Evolutionary conservation across 1,139 yeast species (phyloP).

Genomic region (Nakaseomyces delphensis): DNA sequence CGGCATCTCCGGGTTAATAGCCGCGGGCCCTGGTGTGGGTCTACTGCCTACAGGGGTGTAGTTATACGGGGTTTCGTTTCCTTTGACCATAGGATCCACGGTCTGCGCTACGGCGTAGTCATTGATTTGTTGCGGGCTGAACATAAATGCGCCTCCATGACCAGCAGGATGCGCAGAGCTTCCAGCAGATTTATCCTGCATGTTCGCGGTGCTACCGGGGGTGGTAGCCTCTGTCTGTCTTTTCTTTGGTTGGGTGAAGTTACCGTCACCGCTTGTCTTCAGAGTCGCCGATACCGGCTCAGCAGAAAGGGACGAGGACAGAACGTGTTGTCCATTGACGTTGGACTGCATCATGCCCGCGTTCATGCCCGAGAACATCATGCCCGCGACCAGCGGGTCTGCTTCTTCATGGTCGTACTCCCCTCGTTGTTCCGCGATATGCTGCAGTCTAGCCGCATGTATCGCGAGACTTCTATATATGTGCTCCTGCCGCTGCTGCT

Average conservation of each 20-base stretch:
- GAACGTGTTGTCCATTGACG: no score
- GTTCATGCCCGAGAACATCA: slow-evolving; percentile 9
- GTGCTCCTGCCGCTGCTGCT: slow-evolving; percentile 57
- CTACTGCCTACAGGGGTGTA: background rate
- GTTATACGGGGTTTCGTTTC: background rate
- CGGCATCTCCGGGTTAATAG: no score
- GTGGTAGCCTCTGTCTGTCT: slow-evolving; percentile 11
- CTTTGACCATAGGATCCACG: background rate
- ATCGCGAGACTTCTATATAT: slow-evolving; percentile 40
- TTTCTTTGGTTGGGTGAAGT: slow-evolving; percentile 13
- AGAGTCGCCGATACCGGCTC: no score
- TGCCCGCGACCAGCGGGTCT: slow-evolving; percentile 18
- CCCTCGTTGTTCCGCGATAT: slow-evolving; percentile 26
- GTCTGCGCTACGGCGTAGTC: background rate
- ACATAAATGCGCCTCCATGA: slow-evolving; percentile 9
- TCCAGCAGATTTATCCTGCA: no score
- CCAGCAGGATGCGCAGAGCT: background rate
- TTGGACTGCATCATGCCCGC: background rate
- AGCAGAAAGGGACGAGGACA: no score
- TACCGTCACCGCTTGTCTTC: no score
- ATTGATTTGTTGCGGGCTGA: slow-evolving; percentile 3
- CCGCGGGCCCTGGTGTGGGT: background rate
- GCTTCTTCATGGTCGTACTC: slow-evolving; percentile 19
- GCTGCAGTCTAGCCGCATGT: slow-evolving; percentile 34
- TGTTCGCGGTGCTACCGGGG: slow-evolving; percentile 1